These are phyloP conservation scores for Trypethelium eluteriae DNA, from an alignment of 495 filamentous ascomycete genomes.

Conservation along the genomic window DNA sequence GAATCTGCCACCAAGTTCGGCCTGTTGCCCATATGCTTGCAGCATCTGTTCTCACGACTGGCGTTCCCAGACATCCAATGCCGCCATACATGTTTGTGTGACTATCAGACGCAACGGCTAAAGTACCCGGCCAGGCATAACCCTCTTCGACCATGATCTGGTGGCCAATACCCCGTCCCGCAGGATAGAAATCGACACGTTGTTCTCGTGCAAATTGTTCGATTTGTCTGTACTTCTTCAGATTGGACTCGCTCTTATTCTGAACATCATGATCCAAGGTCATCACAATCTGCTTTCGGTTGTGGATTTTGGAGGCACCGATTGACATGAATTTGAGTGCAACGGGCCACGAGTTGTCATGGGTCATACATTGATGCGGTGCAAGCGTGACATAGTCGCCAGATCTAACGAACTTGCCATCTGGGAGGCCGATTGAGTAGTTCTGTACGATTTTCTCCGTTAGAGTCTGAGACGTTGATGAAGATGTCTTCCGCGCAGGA, in stretches of 20 bases:
- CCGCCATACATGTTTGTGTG: slow-evolving; percentile 93
- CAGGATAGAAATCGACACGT: slow-evolving; percentile 75
- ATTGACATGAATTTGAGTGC: slow-evolving; percentile 81
- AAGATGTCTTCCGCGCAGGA: slow-evolving; percentile 29
- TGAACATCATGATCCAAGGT: slow-evolving; percentile 92
- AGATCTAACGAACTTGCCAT: slow-evolving; percentile 50
- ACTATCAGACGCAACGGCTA: slow-evolving; percentile 74
- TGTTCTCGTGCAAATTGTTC: slow-evolving; percentile 79
- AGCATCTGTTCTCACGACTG: slow-evolving; percentile 81
- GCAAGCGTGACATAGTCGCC: slow-evolving; percentile 52
- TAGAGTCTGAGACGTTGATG: slow-evolving; percentile 61
- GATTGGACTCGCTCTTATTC: slow-evolving; percentile 73
- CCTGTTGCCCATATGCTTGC: slow-evolving; percentile 82
- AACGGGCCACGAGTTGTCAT: slow-evolving; percentile 89
- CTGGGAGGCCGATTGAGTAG: slow-evolving; percentile 61
- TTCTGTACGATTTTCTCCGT: slow-evolving; percentile 89
- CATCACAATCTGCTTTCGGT: slow-evolving; percentile 74
- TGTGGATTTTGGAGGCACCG: slow-evolving; percentile 66
- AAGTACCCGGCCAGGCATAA: slow-evolving; percentile 72
- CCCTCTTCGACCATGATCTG: slow-evolving; percentile 87
- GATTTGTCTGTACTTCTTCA: slow-evolving; percentile 79
- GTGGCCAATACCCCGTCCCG: slow-evolving; percentile 77
- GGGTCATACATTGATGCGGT: slow-evolving; percentile 75
- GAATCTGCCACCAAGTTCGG: slow-evolving; percentile 83
- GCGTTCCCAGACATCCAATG: slow-evolving; percentile 66